Percentiles rank a stretch among this genome's conserved stretches.
phyloP scores from a whole-genome alignment of 2,329 filamentous ascomycete species.

The Beauveria sp. region DNA sequence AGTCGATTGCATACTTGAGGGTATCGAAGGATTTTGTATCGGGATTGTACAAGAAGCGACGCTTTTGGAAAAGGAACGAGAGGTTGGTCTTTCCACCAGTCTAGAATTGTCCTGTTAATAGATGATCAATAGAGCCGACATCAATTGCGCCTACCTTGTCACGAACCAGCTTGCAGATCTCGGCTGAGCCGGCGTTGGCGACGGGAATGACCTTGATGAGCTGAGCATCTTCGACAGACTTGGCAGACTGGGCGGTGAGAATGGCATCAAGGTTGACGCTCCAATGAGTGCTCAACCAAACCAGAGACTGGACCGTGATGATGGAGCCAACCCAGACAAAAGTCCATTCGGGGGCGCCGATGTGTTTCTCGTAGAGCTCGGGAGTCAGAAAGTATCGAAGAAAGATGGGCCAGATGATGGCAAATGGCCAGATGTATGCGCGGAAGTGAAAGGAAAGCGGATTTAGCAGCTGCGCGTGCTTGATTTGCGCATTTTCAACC shows the following conservation, averaged over 20 bases:
- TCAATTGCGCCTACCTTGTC: constrained; percentile 50
- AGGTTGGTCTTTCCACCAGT: constrained; percentile 65
- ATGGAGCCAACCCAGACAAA: constrained; percentile 90
- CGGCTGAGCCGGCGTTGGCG: constrained; percentile 79
- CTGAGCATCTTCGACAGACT: constrained; percentile 63
- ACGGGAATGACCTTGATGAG: constrained; percentile 90
- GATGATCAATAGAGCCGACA: neutral
- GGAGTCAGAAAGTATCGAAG: constrained; percentile 77
- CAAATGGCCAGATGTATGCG: constrained; percentile 88
- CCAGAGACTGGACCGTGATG: constrained; percentile 75
- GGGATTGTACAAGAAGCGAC: constrained; percentile 79
- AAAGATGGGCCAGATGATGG: constrained; percentile 86
- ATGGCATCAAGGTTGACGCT: constrained; percentile 77
- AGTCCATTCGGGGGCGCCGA: constrained; percentile 94
- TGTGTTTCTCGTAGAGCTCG: constrained; percentile 82
- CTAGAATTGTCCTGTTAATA: constrained; percentile 26
- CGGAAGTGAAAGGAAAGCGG: constrained; percentile 76
- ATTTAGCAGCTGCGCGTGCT: constrained; percentile 78
- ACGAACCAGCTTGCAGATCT: constrained; percentile 75
- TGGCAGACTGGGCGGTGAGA: constrained; percentile 71
- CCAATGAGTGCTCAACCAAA: constrained; percentile 97
- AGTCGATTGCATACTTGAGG: constrained; percentile 75
- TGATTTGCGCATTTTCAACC: constrained; percentile 87
- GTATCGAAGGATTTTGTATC: constrained; percentile 70
- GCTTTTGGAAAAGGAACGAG: constrained; percentile 97